Percentiles rank a stretch among this genome's conserved stretches.
These are phyloP conservation scores for Sarocladium oryzae DNA, from an alignment of 2,329 filamentous ascomycete species.

Conservation along the genomic window DNA sequence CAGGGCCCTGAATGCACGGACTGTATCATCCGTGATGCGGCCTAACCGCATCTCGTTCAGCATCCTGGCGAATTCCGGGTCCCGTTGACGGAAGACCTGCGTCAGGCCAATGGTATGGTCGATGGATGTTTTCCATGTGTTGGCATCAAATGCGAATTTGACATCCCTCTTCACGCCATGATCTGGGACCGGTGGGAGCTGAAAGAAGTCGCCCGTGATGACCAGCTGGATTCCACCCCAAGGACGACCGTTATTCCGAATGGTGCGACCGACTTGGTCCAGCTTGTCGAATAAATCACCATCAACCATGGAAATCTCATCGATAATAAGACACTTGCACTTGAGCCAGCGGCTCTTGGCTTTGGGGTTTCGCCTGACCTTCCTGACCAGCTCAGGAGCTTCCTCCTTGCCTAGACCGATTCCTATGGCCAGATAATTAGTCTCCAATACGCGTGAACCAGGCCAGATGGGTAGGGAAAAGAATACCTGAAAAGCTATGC, in stretches of 20 bases:
- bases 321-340: constrained; percentile 82
- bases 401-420: constrained; percentile 93
- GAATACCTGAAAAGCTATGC: constrained; percentile 79
- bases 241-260: constrained; percentile 84
- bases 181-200: constrained; percentile 79
- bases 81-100: constrained; percentile 93
- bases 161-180: constrained; percentile 59
- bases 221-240: constrained; percentile 96
- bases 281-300: constrained; percentile 96
- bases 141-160: constrained; percentile 90
- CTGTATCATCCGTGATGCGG: constrained; percentile 67
- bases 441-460: background rate
- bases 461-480: constrained; percentile 4
- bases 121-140: constrained; percentile 86
- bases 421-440: constrained; percentile 17
- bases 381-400: constrained; percentile 73
- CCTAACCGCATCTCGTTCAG: constrained; percentile 96
- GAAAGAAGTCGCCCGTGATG: constrained; percentile 96
- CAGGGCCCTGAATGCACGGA: constrained; percentile 68
- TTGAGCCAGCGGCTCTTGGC: constrained; percentile 83
- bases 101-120: constrained; percentile 93
- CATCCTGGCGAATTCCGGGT: constrained; percentile 84
- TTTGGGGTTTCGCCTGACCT: constrained; percentile 83
- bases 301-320: constrained; percentile 98
- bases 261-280: constrained; percentile 73